A percentile compares a stretch with the other conserved stretches of the same genome.
Conservation (phyloP, 2,329 filamentous ascomycete genomes). For the Stachybotrys chartarum region DNA sequence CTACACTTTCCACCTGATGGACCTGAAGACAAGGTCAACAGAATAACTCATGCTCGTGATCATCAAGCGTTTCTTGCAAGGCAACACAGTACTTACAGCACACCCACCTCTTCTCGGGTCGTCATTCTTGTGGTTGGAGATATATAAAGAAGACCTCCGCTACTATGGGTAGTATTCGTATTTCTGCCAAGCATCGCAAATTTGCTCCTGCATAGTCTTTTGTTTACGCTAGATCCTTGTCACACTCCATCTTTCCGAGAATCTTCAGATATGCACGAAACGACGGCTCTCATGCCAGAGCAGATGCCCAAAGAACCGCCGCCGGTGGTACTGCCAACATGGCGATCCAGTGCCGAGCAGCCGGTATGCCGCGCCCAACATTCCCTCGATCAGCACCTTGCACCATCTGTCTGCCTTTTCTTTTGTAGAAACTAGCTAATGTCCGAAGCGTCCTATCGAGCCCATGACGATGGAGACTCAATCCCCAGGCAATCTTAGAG, state of each 20-base stretch:
- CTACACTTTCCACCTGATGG: background rate
- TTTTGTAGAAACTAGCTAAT: background rate
- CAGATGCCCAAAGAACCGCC: slow-evolving; percentile 26
- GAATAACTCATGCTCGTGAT: background rate
- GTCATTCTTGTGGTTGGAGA: too few relatives aligned
- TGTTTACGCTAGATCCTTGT: too few relatives aligned
- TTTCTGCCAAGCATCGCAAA: too few relatives aligned
- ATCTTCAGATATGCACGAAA: background rate
- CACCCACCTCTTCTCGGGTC: too few relatives aligned
- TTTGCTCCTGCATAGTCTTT: too few relatives aligned
- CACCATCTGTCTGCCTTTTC: too few relatives aligned
- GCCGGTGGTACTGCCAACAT: slow-evolving; percentile 17
- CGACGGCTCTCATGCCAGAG: background rate
- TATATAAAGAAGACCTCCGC: too few relatives aligned
- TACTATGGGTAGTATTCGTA: too few relatives aligned
- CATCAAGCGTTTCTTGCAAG: background rate
- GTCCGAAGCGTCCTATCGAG: slow-evolving; percentile 20
- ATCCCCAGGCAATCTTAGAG: slow-evolving; percentile 20
- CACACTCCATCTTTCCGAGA: background rate
- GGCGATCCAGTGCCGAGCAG: slow-evolving; percentile 22
- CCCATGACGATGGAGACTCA: slow-evolving; percentile 24
- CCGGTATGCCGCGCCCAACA: slow-evolving; percentile 19
- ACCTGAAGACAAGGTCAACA: background rate
- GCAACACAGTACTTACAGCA: too few relatives aligned
- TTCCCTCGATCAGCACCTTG: too few relatives aligned